Evolutionary conservation across 2,329 filamentous ascomycete genomes (phyloP).

Genomic region (Botryosphaeria agaves): DNA sequence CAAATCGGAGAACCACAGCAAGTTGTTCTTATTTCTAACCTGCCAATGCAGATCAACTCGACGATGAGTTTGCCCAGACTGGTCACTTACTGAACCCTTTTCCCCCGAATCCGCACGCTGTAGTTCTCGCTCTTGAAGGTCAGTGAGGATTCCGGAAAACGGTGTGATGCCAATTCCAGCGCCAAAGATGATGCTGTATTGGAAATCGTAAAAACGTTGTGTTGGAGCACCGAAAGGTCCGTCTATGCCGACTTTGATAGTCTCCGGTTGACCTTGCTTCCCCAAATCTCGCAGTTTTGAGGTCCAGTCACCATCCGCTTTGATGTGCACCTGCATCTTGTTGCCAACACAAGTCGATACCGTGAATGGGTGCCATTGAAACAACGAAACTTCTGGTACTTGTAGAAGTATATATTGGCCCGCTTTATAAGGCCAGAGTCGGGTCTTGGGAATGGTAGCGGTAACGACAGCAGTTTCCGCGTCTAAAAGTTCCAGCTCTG

Average conservation of each 20-base stretch:
- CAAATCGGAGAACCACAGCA: constrained; percentile 40
- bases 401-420: constrained; percentile 41
- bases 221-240: constrained; percentile 41
- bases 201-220: constrained; percentile 40
- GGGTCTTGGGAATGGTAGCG: constrained; percentile 28
- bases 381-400: constrained; percentile 33
- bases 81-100: too few relatives aligned
- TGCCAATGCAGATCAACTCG: constrained; percentile 44
- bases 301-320: constrained; percentile 41
- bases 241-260: constrained; percentile 35
- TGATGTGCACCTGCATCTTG: constrained; percentile 38
- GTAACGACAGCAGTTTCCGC: constrained; percentile 35
- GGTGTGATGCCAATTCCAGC: constrained; percentile 41
- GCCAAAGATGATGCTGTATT: constrained; percentile 37
- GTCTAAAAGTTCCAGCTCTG: constrained; percentile 31
- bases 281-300: constrained; percentile 26
- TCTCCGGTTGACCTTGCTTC: constrained; percentile 14
- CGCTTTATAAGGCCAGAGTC: constrained; percentile 36
- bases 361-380: constrained; percentile 44
- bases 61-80: too few relatives aligned
- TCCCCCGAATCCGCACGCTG: too few relatives aligned
- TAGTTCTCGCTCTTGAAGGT: constrained; percentile 29
- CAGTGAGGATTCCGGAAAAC: constrained; percentile 38
- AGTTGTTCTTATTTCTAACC: constrained; percentile 37
- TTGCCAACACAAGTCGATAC: constrained; percentile 37